Percentiles rank a stretch among this genome's conserved stretches.
phyloP scores from a whole-genome alignment of 2,329 filamentous ascomycete species.

The Penicillium sumatraense region DNA sequence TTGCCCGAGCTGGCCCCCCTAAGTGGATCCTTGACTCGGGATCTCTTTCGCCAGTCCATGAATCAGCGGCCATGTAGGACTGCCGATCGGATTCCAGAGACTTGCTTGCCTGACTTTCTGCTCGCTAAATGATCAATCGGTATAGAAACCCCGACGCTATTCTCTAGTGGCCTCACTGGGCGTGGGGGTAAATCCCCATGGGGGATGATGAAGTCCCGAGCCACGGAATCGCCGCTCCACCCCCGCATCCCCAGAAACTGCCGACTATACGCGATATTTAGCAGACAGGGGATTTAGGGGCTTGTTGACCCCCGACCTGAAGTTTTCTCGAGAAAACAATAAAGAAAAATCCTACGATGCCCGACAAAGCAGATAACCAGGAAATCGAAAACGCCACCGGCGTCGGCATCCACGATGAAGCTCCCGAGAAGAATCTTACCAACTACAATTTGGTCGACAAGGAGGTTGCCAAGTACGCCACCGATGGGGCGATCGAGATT shows the following conservation, averaged over 20 bases:
- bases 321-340: not conserved
- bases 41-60: constrained; percentile 12
- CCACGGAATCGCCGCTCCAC: constrained; percentile 1
- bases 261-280: not conserved
- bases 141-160: not conserved
- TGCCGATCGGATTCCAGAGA: not conserved
- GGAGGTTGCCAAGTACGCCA: constrained; percentile 72
- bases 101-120: not conserved
- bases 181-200: constrained; percentile 13
- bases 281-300: not conserved
- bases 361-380: constrained; percentile 8
- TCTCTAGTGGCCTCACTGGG: not conserved
- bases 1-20: constrained; percentile 5
- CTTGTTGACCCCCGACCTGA: not conserved
- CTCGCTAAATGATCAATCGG: not conserved
- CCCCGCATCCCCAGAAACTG: constrained; percentile 16
- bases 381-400: constrained; percentile 10
- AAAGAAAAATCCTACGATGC: not conserved
- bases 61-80: not conserved
- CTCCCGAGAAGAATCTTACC: constrained; percentile 56
- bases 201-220: constrained; percentile 12
- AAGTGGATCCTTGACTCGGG: constrained; percentile 5
- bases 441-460: constrained; percentile 67
- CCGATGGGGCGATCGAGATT: constrained; percentile 60
- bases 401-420: constrained; percentile 27